phyloP scores from a whole-genome alignment of 345 rosid species.

The Boechera retrofracta region DNA sequence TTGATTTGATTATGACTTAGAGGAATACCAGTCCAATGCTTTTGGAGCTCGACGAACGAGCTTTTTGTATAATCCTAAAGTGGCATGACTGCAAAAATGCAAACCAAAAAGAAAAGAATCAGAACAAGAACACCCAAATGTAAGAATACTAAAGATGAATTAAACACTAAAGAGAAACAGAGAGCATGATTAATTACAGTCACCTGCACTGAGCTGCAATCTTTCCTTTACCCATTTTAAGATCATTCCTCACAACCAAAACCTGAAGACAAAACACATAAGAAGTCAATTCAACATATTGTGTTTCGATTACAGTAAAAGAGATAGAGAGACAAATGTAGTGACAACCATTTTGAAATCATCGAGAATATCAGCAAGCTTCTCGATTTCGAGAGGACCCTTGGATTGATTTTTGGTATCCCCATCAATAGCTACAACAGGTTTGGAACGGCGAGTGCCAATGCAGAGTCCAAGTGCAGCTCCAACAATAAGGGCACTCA shows the following conservation, averaged over 20 bases:
- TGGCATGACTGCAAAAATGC: constrained; percentile 77
- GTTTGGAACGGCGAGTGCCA: constrained; percentile 56
- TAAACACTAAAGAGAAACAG: background rate
- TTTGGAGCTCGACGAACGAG: constrained; percentile 80
- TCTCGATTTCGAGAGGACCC: constrained; percentile 73
- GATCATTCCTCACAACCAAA: constrained; percentile 94
- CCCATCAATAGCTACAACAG: constrained; percentile 35
- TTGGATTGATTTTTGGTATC: constrained; percentile 52
- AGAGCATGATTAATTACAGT: background rate
- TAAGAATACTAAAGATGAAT: background rate
- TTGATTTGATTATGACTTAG: background rate
- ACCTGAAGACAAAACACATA: constrained; percentile 54
- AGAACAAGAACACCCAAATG: background rate
- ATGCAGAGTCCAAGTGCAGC: constrained; percentile 88
- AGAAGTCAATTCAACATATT: constrained; percentile 16
- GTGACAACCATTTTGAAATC: constrained; percentile 84
- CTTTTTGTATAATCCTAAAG: constrained; percentile 91
- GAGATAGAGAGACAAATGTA: background rate
- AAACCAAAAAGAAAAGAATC: constrained; percentile 10
- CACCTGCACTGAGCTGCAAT: constrained; percentile 99
- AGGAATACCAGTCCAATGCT: constrained; percentile 70
- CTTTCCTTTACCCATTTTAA: constrained; percentile 99
- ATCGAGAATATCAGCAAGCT: constrained; percentile 82
- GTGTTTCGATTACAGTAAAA: constrained; percentile 4
- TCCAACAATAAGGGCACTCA: constrained; percentile 79